Evolutionary conservation across 331 rosid genomes (phyloP).

Genomic region (Telfairia occidentalis): DNA sequence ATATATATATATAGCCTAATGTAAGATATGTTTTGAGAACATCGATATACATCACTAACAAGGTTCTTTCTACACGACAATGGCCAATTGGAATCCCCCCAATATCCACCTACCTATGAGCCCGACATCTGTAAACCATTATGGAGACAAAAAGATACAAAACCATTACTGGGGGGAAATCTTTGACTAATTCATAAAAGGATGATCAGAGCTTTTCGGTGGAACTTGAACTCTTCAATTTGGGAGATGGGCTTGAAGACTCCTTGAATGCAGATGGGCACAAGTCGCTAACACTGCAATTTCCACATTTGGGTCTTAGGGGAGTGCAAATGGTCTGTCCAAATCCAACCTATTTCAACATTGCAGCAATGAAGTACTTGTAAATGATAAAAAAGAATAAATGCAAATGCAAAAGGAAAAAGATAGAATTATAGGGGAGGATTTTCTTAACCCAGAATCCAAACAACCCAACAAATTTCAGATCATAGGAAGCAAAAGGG

Average conservation of each 20-base stretch:
- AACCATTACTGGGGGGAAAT: background rate
- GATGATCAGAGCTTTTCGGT: constrained; percentile 26
- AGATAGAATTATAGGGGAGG: background rate
- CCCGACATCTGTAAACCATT: background rate
- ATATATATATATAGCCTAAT: background rate
- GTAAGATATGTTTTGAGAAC: background rate
- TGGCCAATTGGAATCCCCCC: background rate
- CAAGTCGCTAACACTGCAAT: constrained; percentile 37
- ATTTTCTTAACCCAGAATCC: background rate
- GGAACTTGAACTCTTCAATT: constrained; percentile 30
- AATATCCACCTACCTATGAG: background rate
- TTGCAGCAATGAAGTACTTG: background rate
- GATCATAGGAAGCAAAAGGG: background rate
- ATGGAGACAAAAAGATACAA: background rate
- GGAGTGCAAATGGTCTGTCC: constrained; percentile 87
- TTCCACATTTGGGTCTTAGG: constrained; percentile 62
- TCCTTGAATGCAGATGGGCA: constrained; percentile 78
- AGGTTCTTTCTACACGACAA: background rate
- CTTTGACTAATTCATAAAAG: background rate
- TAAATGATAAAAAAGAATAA: background rate
- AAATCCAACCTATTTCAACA: constrained; percentile 58
- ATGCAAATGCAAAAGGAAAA: background rate
- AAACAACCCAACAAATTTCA: background rate
- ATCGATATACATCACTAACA: background rate
- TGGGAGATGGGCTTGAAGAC: constrained; percentile 35